phyloP scores from a whole-genome alignment of 73 alveolate genomes.

The Effrenium voratum region DNA sequence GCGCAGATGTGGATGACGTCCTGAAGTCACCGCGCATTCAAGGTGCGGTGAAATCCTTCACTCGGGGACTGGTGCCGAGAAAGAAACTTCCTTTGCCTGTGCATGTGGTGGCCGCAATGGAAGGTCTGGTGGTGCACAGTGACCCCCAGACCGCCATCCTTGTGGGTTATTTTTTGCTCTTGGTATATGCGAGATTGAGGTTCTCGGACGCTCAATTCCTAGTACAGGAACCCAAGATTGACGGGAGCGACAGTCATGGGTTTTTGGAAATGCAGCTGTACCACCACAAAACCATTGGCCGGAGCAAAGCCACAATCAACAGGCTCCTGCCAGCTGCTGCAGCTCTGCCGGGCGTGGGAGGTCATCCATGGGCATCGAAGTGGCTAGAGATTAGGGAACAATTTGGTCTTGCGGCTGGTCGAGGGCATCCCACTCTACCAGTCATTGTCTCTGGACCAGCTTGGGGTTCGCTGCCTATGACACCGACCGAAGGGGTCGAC shows the following conservation, averaged over 20 bases:
- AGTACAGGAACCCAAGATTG: not conserved
- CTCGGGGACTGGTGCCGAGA: too few relatives aligned
- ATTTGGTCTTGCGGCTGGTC: not conserved
- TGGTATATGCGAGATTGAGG: not conserved
- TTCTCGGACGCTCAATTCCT: not conserved
- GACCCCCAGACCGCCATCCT: not conserved
- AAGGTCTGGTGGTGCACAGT: not conserved
- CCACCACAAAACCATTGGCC: not conserved
- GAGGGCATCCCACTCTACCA: not conserved
- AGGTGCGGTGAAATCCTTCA: not conserved
- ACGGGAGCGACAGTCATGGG: not conserved
- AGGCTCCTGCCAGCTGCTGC: not conserved
- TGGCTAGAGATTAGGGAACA: not conserved
- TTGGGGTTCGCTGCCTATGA: not conserved
- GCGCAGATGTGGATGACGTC: constrained; percentile 5
- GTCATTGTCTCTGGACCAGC: not conserved
- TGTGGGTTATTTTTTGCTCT: not conserved
- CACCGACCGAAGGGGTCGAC: not conserved
- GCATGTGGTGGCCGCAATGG: not conserved
- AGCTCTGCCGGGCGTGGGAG: not conserved
- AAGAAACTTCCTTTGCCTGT: not conserved
- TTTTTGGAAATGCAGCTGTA: not conserved
- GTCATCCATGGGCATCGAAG: not conserved
- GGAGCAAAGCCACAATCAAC: not conserved
- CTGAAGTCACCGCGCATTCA: not conserved